Conservation (phyloP, 371 early-diverging fungal genomes). For the Mortierella sp. region DNA sequence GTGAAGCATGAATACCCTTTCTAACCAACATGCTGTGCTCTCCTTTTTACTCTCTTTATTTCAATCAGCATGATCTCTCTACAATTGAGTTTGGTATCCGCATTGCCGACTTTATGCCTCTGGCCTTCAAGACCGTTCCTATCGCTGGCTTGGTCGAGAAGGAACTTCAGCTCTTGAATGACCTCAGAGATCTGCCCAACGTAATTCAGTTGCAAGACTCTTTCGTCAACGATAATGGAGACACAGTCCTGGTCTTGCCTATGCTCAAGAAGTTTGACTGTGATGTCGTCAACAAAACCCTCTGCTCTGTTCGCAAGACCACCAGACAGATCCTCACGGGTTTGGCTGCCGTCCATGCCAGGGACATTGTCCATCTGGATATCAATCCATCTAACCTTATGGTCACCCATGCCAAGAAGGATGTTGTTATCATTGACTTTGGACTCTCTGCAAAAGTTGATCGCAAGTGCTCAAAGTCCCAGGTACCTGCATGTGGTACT, state of each 20-base stretch:
- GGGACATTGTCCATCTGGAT: conserved; percentile 75
- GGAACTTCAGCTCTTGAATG: conserved; percentile 64
- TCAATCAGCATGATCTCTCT: conserved; percentile 46
- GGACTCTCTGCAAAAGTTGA: conserved; percentile 66
- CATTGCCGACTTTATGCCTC: conserved; percentile 64
- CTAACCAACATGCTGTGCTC: background rate
- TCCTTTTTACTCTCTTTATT: background rate
- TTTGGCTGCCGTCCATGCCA: conserved; percentile 62
- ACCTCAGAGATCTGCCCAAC: conserved; percentile 59
- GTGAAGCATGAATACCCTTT: background rate
- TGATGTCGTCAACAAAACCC: conserved; percentile 44
- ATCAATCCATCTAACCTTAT: conserved; percentile 75
- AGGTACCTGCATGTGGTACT: conserved; percentile 71
- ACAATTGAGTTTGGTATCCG: conserved; percentile 72
- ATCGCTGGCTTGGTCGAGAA: conserved; percentile 63
- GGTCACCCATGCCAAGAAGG: conserved; percentile 65
- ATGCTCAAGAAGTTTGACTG: conserved; percentile 59
- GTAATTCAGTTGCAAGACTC: conserved; percentile 67
- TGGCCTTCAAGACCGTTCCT: conserved; percentile 73
- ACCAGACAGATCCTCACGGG: conserved; percentile 63
- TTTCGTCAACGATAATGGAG: conserved; percentile 63
- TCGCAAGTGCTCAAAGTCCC: conserved; percentile 31
- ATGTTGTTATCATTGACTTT: conserved; percentile 76
- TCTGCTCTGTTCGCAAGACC: conserved; percentile 48
- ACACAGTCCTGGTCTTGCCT: conserved; percentile 71